A percentile compares a stretch with the other conserved stretches of the same genome.
phyloP scores from a whole-genome alignment of 805 yeast genomes.

The Lipomyces sp. region DNA sequence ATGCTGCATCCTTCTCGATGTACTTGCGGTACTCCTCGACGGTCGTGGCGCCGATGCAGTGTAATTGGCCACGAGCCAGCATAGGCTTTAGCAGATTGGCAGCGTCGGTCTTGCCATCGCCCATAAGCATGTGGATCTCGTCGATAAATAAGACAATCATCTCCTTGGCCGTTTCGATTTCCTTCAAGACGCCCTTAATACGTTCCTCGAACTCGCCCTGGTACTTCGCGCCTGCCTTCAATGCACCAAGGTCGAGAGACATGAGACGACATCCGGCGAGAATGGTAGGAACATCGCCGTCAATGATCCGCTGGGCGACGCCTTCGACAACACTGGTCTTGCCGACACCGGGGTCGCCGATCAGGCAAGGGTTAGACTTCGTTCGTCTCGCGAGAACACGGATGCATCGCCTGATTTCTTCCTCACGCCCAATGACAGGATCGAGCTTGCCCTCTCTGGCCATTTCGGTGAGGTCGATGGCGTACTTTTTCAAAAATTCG shows the following conservation, averaged over 20 bases:
- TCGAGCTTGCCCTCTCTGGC: conserved; percentile 94
- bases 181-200: conserved; percentile 91
- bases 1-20: conserved; percentile 96
- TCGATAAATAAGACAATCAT: conserved; percentile 90
- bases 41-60: conserved; percentile 98
- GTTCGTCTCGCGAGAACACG: conserved; percentile 95
- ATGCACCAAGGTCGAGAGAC: conserved; percentile 90
- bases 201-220: conserved; percentile 99
- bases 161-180: conserved; percentile 71
- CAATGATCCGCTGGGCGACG: conserved; percentile 94
- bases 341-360: conserved; percentile 99
- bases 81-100: conserved; percentile 96
- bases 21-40: conserved; percentile 89
- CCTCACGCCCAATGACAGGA: conserved; percentile 98
- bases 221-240: conserved; percentile 97
- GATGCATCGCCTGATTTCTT: conserved; percentile 92
- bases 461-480: conserved; percentile 87
- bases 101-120: conserved; percentile 96
- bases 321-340: conserved; percentile 98
- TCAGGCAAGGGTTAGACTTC: conserved; percentile 91
- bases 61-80: conserved; percentile 92
- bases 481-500: conserved; percentile 86
- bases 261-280: conserved; percentile 76
- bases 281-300: conserved; percentile 90
- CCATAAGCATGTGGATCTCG: conserved; percentile 99